Percentiles rank a stretch among this genome's conserved stretches.
phyloP scores from a whole-genome alignment of 169 alveolate species.

The Eimeria acervulina region DNA sequence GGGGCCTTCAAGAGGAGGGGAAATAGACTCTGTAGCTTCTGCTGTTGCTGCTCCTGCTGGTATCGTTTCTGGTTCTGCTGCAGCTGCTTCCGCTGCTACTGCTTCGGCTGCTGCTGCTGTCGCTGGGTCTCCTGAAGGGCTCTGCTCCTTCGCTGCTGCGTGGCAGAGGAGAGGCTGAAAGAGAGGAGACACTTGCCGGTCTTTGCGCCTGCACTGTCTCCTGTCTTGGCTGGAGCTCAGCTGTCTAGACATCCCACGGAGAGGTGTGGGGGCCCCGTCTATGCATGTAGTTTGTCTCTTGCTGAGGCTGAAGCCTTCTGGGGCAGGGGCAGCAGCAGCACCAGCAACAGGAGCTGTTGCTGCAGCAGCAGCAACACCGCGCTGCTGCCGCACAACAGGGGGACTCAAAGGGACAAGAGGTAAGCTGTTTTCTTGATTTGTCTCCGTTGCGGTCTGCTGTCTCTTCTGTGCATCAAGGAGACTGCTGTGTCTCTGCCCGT shows the following conservation, averaged over 20 bases:
- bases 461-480: not conserved
- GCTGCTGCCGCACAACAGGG: no score
- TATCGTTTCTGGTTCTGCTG: no score
- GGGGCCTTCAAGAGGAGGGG: no score
- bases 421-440: not conserved
- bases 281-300: no score
- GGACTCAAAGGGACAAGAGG: not conserved
- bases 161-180: slow-evolving; percentile 14
- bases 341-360: not conserved
- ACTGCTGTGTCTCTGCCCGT: not conserved
- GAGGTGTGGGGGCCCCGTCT: not conserved
- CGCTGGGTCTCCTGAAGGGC: not conserved
- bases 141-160: not conserved
- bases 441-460: not conserved
- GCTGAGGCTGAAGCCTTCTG: no score
- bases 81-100: not conserved
- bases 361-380: not conserved
- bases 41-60: no score
- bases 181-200: not conserved
- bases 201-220: not conserved
- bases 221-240: not conserved
- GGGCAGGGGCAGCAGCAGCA: not conserved
- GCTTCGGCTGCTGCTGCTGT: not conserved
- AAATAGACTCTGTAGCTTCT: no score
- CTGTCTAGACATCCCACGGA: not conserved